Percentiles rank a stretch among this genome's conserved stretches.
Conservation (phyloP, 768 basidiomycete genomes). For the Leccinellum rugosiceps region DNA sequence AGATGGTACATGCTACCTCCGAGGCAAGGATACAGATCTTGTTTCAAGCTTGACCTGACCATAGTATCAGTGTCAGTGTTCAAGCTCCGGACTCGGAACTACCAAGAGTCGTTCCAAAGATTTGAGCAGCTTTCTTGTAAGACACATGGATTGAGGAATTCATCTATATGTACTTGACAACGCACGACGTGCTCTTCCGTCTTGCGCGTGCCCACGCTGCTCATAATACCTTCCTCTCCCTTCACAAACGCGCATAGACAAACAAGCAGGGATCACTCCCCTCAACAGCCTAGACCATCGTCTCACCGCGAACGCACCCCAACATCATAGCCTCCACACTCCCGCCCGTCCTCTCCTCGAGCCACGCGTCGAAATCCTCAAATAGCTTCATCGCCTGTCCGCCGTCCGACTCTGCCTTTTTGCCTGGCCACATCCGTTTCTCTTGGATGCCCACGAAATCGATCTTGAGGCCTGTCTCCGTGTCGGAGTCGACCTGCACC, state of each 20-base stretch:
- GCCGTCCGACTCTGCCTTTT: slow-evolving; percentile 45
- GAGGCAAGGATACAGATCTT: too few species aligned
- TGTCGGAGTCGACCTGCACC: not conserved
- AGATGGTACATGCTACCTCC: too few species aligned
- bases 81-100: not conserved
- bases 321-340: slow-evolving; percentile 66
- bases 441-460: slow-evolving; percentile 84
- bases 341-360: slow-evolving; percentile 59
- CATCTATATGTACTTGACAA: not conserved
- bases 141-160: not conserved
- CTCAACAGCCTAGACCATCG: slow-evolving; percentile 33
- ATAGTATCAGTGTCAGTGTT: not conserved
- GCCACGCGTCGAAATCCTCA: slow-evolving; percentile 69
- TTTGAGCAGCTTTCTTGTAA: not conserved
- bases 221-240: too few species aligned
- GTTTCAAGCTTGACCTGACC: too few species aligned
- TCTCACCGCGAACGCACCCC: slow-evolving; percentile 68
- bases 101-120: too few species aligned
- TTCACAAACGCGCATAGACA: not conserved
- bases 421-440: slow-evolving; percentile 82
- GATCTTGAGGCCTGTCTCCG: slow-evolving; percentile 46
- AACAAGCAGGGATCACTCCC: not conserved
- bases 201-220: not conserved
- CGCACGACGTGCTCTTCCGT: not conserved
- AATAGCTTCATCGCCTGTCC: slow-evolving; percentile 70